These are phyloP conservation scores for Venturia nashicola DNA, from an alignment of 2,329 filamentous ascomycete species.

Conservation along the genomic window DNA sequence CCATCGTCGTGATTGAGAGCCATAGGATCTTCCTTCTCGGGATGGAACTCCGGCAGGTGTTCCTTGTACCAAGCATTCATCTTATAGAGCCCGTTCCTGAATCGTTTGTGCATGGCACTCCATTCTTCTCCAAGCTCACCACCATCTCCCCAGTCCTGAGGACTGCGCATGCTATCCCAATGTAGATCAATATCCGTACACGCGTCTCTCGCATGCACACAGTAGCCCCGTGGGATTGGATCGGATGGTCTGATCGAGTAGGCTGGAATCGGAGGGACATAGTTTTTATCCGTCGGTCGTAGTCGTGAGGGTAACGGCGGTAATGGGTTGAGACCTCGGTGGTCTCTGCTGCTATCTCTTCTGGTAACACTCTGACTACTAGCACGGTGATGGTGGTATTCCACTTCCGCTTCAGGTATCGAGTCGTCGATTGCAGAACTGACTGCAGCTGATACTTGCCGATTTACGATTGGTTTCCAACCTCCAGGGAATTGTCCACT, in stretches of 20 bases:
- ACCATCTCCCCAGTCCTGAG: conserved; percentile 75
- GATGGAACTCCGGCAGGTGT: conserved; percentile 28
- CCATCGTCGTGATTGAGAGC: conserved; percentile 24
- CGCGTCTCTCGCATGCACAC: conserved; percentile 77
- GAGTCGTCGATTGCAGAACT: conserved; percentile 11
- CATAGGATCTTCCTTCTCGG: conserved; percentile 21
- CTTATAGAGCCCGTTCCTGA: conserved; percentile 64
- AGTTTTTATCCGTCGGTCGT: conserved; percentile 28
- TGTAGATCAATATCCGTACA: conserved; percentile 84
- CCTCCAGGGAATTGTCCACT: conserved; percentile 42
- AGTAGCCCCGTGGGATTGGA: conserved; percentile 76
- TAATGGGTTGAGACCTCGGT: conserved; percentile 2
- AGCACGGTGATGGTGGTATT: conserved; percentile 1
- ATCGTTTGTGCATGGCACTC: conserved; percentile 87
- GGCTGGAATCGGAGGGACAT: conserved; percentile 64
- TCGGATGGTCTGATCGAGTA: conserved; percentile 74
- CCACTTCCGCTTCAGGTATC: background rate
- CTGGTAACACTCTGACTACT: conserved; percentile 2
- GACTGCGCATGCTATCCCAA: conserved; percentile 81
- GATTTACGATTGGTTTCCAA: conserved; percentile 28
- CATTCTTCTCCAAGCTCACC: conserved; percentile 88
- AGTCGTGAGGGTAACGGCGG: conserved; percentile 4
- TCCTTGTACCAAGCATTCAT: conserved; percentile 73
- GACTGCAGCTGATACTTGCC: conserved; percentile 12
- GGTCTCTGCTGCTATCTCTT: background rate